A percentile compares a stretch with the other conserved stretches of the same genome.
Conservation (phyloP, 768 basidiomycete species). For the Boletus reticuloceps region DNA sequence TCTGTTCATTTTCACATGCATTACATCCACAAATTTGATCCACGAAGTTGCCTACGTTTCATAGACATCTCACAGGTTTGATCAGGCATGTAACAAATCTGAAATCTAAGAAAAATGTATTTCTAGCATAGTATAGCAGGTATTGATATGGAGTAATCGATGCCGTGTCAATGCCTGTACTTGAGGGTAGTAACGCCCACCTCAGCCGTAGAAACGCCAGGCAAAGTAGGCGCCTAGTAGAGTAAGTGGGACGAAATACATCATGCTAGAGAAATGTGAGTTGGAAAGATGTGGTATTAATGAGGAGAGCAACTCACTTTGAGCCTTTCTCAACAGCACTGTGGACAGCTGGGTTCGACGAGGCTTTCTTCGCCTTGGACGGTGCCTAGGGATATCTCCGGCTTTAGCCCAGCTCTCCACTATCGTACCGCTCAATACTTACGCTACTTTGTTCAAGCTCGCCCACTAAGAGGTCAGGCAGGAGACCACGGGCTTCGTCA, state of each 20-base stretch:
- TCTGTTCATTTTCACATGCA: not conserved
- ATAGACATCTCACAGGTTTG: not conserved
- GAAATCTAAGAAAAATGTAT: slow-evolving; percentile 7
- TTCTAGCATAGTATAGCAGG: slow-evolving; percentile 18
- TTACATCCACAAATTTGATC: not conserved
- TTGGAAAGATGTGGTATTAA: not conserved
- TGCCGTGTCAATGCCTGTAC: not conserved
- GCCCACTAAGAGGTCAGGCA: slow-evolving; percentile 78
- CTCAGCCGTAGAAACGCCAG: slow-evolving; percentile 67
- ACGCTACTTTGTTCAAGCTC: slow-evolving; percentile 74
- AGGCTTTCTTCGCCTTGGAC: slow-evolving; percentile 49
- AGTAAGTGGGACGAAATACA: slow-evolving; percentile 82
- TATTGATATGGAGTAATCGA: slow-evolving; percentile 7
- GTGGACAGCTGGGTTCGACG: slow-evolving; percentile 40
- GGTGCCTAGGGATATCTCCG: slow-evolving; percentile 37
- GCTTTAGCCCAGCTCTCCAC: slow-evolving; percentile 1
- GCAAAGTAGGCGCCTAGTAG: slow-evolving; percentile 85
- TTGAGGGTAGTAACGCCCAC: not conserved
- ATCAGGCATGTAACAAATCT: not conserved
- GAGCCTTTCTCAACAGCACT: slow-evolving; percentile 63
- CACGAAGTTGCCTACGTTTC: too few relatives aligned
- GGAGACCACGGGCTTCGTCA: slow-evolving; percentile 88
- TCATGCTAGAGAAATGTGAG: slow-evolving; percentile 44
- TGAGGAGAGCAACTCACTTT: slow-evolving; percentile 44
- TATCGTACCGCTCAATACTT: slow-evolving; percentile 26